Evolutionary conservation across 306 rosid species (phyloP), one percentile per base, ranked within the genome.

Genomic region (Prosopis cineraria): DNA sequence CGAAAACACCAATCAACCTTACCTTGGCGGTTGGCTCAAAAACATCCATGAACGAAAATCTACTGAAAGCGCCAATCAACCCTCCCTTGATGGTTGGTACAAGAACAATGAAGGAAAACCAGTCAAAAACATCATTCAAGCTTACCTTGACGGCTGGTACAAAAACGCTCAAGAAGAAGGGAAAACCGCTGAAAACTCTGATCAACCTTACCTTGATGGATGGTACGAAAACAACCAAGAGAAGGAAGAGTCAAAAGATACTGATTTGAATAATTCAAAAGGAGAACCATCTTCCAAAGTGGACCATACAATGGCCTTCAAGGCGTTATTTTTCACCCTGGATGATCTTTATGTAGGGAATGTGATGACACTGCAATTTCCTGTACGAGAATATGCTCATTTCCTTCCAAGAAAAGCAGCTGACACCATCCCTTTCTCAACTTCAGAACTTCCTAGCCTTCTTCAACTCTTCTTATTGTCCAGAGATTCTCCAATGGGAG

Each of bases 401-500:
- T 88, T 85, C 74, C 60, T 88, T 39, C 82, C 85, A 9, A 82
- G 50, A 75, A 80, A 82, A 52, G 80, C 60, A 72, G 85, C 85
- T 2, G 90, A 86, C n/a, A 77, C 90, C 24, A 82, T 88, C 53
- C 88, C 92, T 24, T 79, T 88, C 68, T 83, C 78, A 19, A 52
- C 14, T 16, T 44, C 81, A 24, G 81, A 83, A 20, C 56, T 84
- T 58, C 84, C 78, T 13, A 81, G 85, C 33, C 74, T 88, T 79
- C 89, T 84, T 34, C 84, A 79, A 1, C 83, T 86, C 72, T 84
- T 86, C 79, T 77, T 80, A 11, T 43, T 78, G 77, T 44, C 76
- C 52, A 16, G 66, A 43, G 83, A 72, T 29, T 86, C 92, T 53
- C 77, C 81, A 36, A 40, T 72, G 5, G 87, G 82, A 2, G 50